Base-by-base conservation (phyloP, 1,284 basidiomycete genomes). In the Cutaneotrichosporon sp. region DNA sequence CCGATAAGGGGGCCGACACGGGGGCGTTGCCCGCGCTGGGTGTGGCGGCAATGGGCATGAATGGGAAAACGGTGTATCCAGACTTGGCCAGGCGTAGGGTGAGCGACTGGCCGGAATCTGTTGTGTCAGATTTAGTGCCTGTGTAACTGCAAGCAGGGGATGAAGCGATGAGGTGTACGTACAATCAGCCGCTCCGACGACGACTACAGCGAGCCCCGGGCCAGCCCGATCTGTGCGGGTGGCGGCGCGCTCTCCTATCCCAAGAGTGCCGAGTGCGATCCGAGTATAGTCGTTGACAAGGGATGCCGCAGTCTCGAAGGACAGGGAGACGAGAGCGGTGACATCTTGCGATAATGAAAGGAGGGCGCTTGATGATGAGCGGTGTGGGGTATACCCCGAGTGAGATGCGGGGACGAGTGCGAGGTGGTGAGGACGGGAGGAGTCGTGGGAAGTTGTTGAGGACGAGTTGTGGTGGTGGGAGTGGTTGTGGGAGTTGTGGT, bases 31-130 rank as follows among this genome's bases (percentile, higher is more conserved):
- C 47, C 20, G 39, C 41, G 14, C 17, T 38, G 1, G 44, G 65
- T 56, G 10, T 62, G 52, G 63, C 14, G 45, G 27, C 7, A 29
- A 67, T 56, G 12, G 68, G 68, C 10, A 72, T 49, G 25, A 72
- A 58, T 25, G 70, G 64, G 49, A 72, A 71, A 41, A 71, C 68
- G 24, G 69, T 72, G 51, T 72, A 72, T 32, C 70, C 70, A 9
- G 59, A 61, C 54, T 66, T 67, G 5, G 70, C 70, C 10, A 72
- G 62, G 26, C 65, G 63, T 17, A 72, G 60, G 2, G 67, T 68
- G 17, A 72, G 57, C 3, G 60, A 57, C 54, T 69, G 68, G 12
- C 69, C 69, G 7, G 65, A 64, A 3, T 63, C 70, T 72, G 27
- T 16, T 16, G 11, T 3, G 51, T 57, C 46, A 61, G 55, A 34